phyloP scores from a whole-genome alignment of 306 rosid genomes.

The Vigna mungo region DNA sequence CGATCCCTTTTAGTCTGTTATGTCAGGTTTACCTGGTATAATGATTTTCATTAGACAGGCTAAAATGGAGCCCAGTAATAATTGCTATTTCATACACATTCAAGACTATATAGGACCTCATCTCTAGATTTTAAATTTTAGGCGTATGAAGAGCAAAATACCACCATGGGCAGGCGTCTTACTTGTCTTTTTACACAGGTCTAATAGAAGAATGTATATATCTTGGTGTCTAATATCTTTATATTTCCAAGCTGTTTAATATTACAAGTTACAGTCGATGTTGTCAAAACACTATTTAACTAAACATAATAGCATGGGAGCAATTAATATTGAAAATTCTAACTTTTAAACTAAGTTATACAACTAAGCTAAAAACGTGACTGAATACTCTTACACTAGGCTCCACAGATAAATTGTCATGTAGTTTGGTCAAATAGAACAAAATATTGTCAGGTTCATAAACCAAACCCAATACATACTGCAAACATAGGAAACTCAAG shows the following conservation, averaged over 20 bases:
- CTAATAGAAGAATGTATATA: constrained; percentile 27
- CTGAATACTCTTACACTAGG: background rate
- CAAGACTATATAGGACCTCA: constrained; percentile 21
- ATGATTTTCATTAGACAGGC: background rate
- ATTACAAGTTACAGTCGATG: background rate
- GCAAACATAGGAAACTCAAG: background rate
- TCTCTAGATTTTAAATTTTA: background rate
- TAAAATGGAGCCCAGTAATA: constrained; percentile 9
- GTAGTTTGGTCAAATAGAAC: constrained; percentile 20
- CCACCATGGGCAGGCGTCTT: constrained; percentile 12
- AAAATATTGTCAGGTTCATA: constrained; percentile 6
- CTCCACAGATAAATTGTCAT: background rate
- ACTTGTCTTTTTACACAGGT: constrained; percentile 18
- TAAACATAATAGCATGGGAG: background rate
- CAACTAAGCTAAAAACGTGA: background rate
- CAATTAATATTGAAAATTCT: constrained; percentile 10
- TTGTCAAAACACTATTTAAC: background rate
- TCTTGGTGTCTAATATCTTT: constrained; percentile 22
- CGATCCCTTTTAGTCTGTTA: constrained; percentile 13
- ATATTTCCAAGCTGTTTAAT: constrained; percentile 26
- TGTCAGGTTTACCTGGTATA: background rate
- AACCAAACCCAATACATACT: constrained; percentile 1
- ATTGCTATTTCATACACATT: constrained; percentile 14
- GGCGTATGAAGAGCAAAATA: background rate
- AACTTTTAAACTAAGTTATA: constrained; percentile 5